These are phyloP conservation scores for Nyssa sinensis DNA, from an alignment of 148 eudicot genomes.

Conservation along the genomic window DNA sequence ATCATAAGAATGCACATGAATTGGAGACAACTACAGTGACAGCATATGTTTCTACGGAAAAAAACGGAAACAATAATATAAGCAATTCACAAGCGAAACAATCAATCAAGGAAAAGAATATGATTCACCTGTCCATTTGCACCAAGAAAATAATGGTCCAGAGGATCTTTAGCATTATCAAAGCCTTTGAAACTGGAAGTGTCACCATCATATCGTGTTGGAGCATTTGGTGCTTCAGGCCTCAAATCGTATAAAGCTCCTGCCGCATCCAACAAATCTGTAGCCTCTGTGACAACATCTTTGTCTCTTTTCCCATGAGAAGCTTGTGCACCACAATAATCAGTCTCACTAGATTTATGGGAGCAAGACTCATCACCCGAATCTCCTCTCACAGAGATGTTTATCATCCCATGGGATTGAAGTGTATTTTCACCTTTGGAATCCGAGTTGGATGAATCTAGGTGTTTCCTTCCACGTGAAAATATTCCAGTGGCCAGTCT, in stretches of 20 bases:
- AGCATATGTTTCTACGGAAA: not conserved
- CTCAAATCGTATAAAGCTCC: constrained; percentile 40
- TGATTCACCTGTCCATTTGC: constrained; percentile 53
- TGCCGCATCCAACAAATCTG: constrained; percentile 31
- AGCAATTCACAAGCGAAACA: not conserved
- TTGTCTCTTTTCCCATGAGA: constrained; percentile 30
- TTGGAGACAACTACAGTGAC: not conserved
- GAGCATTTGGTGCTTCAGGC: constrained; percentile 20
- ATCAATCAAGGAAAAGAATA: constrained; percentile 10
- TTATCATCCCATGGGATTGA: constrained; percentile 29
- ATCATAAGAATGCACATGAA: not conserved
- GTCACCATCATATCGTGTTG: constrained; percentile 23
- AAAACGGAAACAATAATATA: not conserved
- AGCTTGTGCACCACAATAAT: constrained; percentile 23
- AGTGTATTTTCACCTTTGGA: constrained; percentile 36
- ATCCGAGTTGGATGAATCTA: constrained; percentile 36
- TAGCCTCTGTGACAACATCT: constrained; percentile 25
- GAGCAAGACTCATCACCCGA: constrained; percentile 33
- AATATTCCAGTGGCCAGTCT: constrained; percentile 83
- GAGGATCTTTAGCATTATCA: constrained; percentile 84
- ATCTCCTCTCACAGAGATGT: constrained; percentile 30
- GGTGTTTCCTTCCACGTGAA: constrained; percentile 56
- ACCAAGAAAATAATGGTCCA: constrained; percentile 72
- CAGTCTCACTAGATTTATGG: constrained; percentile 38
- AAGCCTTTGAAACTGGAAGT: constrained; percentile 68